A percentile compares a stretch with the other conserved stretches of the same genome.
These are phyloP conservation scores for Filobasidium uniguttulatum DNA, from an alignment of 1,284 basidiomycete species.

Conservation along the genomic window DNA sequence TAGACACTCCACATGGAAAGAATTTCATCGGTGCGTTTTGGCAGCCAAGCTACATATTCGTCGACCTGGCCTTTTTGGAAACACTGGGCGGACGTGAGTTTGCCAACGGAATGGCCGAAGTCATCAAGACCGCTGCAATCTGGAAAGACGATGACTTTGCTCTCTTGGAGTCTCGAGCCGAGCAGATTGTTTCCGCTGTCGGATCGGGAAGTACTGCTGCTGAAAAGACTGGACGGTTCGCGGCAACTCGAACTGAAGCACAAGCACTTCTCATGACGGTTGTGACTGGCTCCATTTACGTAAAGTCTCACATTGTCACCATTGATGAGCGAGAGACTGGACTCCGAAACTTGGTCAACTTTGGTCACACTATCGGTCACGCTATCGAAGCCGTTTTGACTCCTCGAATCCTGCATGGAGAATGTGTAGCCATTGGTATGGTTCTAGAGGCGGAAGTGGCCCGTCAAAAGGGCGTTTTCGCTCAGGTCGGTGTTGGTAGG, in stretches of 20 bases:
- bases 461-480: constrained; percentile 67
- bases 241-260: constrained; percentile 54
- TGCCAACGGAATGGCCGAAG: constrained; percentile 97
- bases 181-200: constrained; percentile 71
- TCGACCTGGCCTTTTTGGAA: constrained; percentile 89
- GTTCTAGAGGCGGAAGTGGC: constrained; percentile 85
- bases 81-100: constrained; percentile 87
- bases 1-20: constrained; percentile 92
- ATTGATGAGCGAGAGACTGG: constrained; percentile 90
- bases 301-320: constrained; percentile 90
- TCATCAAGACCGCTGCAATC: constrained; percentile 96
- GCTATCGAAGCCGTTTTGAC: constrained; percentile 89
- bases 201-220: constrained; percentile 46
- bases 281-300: constrained; percentile 73
- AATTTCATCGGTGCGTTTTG: constrained; percentile 98
- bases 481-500: constrained; percentile 77
- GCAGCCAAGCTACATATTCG: constrained; percentile 96
- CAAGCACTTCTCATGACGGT: constrained; percentile 56
- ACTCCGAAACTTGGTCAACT: constrained; percentile 90
- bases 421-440: constrained; percentile 86
- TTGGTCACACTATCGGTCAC: constrained; percentile 91
- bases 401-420: constrained; percentile 79
- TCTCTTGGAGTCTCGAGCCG: constrained; percentile 66
- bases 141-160: constrained; percentile 82
- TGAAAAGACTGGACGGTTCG: constrained; percentile 48